Evolutionary conservation across 140 eudicot genomes (phyloP), one percentile per base, ranked within the genome.

Genomic region (Oenanthe javanica): DNA sequence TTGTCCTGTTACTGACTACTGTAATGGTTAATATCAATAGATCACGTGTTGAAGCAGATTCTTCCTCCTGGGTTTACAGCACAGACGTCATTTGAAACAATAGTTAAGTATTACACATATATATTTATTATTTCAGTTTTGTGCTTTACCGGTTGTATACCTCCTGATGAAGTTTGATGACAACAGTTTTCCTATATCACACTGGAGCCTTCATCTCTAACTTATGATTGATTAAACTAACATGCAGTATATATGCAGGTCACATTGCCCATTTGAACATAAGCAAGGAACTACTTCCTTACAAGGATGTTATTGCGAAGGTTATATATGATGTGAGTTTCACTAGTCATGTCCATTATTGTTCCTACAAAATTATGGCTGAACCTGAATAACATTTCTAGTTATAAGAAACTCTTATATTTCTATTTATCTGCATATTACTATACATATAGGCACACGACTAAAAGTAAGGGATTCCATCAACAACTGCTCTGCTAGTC

Each of bases 61-160:
- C 85, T 96, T 57, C 98, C 99, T 45, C 84, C 93, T 78, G 98
- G 93, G 81, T 85, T 96, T 78, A 97, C 91, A 84, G 92, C 89
- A 49, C 99, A 97, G 43, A 92, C 99, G 78, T 96, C 99, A 78
- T 96, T 96, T 73, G 99, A 96, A 86, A 96, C 99, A 77, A 93
- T 96, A 93, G 99, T 89, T 91, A 93, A 96, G 99, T 93, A 84
- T 79, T 79, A 67, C 73, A 23, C 71, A 23, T 57, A 31, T 54
- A 67, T 81, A 12, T 71, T 0, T 40, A 18, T 40, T 40, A 16
- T 42, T 15, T 38, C 45, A 71, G 11, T 5, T 71, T 42, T 36
- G 3, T 71, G 76, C 45, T 40, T 14, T 40, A 71, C 76, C 47
- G 6, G 48, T 40, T 71, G 47, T 71, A 36, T 31, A 6, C 47